Percentiles rank a stretch among this genome's conserved stretches.
phyloP scores from a whole-genome alignment of 2,329 filamentous ascomycete genomes.

The Paraphoma sp. region DNA sequence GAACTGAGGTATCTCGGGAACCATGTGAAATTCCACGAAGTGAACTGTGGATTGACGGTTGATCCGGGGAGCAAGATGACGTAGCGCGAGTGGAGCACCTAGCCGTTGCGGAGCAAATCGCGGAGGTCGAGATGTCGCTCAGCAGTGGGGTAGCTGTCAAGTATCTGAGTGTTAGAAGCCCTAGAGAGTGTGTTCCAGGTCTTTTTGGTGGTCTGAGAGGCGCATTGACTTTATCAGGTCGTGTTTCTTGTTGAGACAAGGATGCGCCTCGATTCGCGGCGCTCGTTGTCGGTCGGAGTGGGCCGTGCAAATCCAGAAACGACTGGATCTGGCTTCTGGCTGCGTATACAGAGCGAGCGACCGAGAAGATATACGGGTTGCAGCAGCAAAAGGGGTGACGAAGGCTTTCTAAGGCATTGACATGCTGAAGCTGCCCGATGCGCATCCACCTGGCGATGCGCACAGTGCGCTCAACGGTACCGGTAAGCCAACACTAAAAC shows the following conservation, averaged over 20 bases:
- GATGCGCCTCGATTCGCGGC: slow-evolving; percentile 32
- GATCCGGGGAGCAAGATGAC: slow-evolving; percentile 32
- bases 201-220: slow-evolving; percentile 6
- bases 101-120: slow-evolving; percentile 3
- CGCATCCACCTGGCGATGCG: slow-evolving; percentile 7
- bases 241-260: slow-evolving; percentile 40
- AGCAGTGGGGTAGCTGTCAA: not conserved
- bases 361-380: slow-evolving; percentile 11
- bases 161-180: not conserved
- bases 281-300: slow-evolving; percentile 18
- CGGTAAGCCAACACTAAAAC: slow-evolving; percentile 9
- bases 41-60: slow-evolving; percentile 14
- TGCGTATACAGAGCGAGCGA: slow-evolving; percentile 16
- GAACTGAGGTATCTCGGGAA: slow-evolving; percentile 27
- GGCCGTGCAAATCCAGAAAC: slow-evolving; percentile 12
- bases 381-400: slow-evolving; percentile 15
- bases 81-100: slow-evolving; percentile 23
- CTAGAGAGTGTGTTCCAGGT: not conserved
- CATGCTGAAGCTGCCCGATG: slow-evolving; percentile 13
- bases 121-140: not conserved
- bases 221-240: slow-evolving; percentile 18
- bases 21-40: slow-evolving; percentile 35
- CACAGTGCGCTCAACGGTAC: slow-evolving; percentile 11
- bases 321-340: slow-evolving; percentile 19
- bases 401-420: slow-evolving; percentile 1